A percentile compares a stretch with the other conserved stretches of the same genome.
These are phyloP conservation scores for Rutstroemia sp. DNA, from an alignment of 2,329 filamentous ascomycete species.

Conservation along the genomic window DNA sequence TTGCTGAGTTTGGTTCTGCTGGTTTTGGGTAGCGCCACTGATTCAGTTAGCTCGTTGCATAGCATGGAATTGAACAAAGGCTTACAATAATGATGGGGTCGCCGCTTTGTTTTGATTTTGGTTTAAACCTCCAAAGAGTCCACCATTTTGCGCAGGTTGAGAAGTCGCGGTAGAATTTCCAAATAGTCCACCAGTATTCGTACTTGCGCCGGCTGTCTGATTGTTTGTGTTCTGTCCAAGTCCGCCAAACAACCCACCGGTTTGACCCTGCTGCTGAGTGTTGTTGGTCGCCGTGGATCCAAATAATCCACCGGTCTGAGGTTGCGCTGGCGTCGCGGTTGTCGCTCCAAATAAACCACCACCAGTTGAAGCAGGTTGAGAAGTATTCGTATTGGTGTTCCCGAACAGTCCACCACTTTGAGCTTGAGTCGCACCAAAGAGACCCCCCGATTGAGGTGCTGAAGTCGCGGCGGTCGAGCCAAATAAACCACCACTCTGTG, in stretches of 20 bases:
- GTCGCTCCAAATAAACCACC: slow-evolving; percentile 28
- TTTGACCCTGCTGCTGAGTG: slow-evolving; percentile 13
- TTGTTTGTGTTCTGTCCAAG: slow-evolving; percentile 14
- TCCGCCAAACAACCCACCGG: slow-evolving; percentile 28
- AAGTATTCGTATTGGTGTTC: slow-evolving; percentile 8
- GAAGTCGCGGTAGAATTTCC: slow-evolving; percentile 18
- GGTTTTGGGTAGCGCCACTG: slow-evolving; percentile 18
- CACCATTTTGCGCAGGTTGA: slow-evolving; percentile 24
- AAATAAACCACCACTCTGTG: slow-evolving; percentile 17
- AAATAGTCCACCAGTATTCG: slow-evolving; percentile 26
- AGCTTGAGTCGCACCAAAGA: slow-evolving; percentile 7
- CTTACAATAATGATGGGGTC: slow-evolving; percentile 26
- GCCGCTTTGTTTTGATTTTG: slow-evolving; percentile 26
- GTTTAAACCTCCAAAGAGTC: slow-evolving; percentile 23
- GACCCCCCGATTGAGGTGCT: no score
- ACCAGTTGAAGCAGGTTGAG: slow-evolving; percentile 16
- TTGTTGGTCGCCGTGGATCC: slow-evolving; percentile 14
- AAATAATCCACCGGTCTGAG: slow-evolving; percentile 27
- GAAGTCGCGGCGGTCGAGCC: slow-evolving; percentile 9
- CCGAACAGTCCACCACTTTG: slow-evolving; percentile 28
- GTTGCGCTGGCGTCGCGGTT: slow-evolving; percentile 10
- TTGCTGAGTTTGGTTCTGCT: slow-evolving; percentile 24
- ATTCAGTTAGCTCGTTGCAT: not conserved
- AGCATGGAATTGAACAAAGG: not conserved
- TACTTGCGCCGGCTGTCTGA: slow-evolving; percentile 15